These are phyloP conservation scores for Pseudotulostoma volvatum DNA, from an alignment of 495 filamentous ascomycete genomes.

Conservation along the genomic window DNA sequence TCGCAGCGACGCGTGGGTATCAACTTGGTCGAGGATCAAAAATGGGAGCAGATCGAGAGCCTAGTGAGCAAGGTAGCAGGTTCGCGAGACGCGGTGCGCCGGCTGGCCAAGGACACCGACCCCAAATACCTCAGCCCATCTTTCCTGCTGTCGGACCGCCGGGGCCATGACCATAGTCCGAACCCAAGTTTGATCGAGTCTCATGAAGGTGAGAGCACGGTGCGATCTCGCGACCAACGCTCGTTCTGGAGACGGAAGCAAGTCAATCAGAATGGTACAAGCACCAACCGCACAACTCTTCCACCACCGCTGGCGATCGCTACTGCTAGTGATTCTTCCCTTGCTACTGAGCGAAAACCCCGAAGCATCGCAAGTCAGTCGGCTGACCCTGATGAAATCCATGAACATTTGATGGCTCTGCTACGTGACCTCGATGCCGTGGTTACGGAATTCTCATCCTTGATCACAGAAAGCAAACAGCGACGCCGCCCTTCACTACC, in stretches of 20 bases:
- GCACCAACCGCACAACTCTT: conserved; percentile 22
- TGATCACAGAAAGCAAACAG: conserved; percentile 63
- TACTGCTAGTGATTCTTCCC: conserved; percentile 23
- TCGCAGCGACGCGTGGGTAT: conserved; percentile 1
- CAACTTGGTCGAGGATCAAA: conserved; percentile 47
- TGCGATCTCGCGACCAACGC: conserved; percentile 21
- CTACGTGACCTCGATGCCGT: conserved; percentile 70
- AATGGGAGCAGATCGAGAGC: conserved; percentile 73
- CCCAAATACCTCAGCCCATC: conserved; percentile 35
- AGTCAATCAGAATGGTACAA: conserved; percentile 25
- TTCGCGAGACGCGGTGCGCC: conserved; percentile 70
- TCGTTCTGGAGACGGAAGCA: conserved; percentile 83
- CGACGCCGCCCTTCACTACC: conserved; percentile 38
- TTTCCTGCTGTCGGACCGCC: conserved; percentile 10
- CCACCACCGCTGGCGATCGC: conserved; percentile 15
- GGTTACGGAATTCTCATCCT: conserved; percentile 59
- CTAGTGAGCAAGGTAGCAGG: conserved; percentile 72
- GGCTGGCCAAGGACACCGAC: conserved; percentile 68
- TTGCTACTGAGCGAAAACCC: conserved; percentile 24
- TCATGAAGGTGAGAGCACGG: conserved; percentile 19
- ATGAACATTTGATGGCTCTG: conserved; percentile 64
- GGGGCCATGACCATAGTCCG: conserved; percentile 27
- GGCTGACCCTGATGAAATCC: conserved; percentile 41
- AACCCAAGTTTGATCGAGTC: conserved; percentile 10
- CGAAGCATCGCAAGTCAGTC: conserved; percentile 20